phyloP scores from a whole-genome alignment of 208 protist genomes.

The Porcisia hertigi region DNA sequence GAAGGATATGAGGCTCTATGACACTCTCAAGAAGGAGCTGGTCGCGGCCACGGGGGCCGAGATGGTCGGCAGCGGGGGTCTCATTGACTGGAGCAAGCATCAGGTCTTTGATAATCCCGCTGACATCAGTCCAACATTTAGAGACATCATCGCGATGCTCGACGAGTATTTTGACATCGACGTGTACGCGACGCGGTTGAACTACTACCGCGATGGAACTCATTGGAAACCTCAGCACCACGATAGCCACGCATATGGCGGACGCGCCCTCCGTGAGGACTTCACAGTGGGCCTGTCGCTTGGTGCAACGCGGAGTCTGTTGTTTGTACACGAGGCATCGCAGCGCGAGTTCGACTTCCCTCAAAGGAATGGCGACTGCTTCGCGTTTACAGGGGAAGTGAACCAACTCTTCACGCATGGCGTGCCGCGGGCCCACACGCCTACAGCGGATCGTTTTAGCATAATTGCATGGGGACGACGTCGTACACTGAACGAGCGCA shows the following conservation, averaged over 20 bases:
- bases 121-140: conserved; percentile 82
- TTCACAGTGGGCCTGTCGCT: conserved; percentile 92
- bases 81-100: conserved; percentile 93
- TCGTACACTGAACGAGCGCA: conserved; percentile 72
- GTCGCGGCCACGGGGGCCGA: conserved; percentile 59
- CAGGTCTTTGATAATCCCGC: conserved; percentile 91
- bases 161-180: conserved; percentile 91
- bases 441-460: conserved; percentile 81
- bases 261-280: conserved; percentile 72
- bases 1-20: conserved; percentile 64
- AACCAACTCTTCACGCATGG: conserved; percentile 91
- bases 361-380: conserved; percentile 92
- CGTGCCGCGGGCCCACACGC: conserved; percentile 75
- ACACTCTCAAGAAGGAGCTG: conserved; percentile 71
- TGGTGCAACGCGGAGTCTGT: conserved; percentile 75
- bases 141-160: conserved; percentile 85
- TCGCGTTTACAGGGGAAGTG: conserved; percentile 90
- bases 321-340: conserved; percentile 89
- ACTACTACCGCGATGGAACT: conserved; percentile 91
- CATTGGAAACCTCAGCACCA: conserved; percentile 95
- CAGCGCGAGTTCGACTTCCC: conserved; percentile 90
- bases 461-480: conserved; percentile 92
- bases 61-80: conserved; percentile 55
- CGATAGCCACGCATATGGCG: conserved; percentile 92
- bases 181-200: conserved; percentile 90